A percentile compares a stretch with the other conserved stretches of the same genome.
Evolutionary conservation across 1,139 yeast genomes (phyloP).

Genomic region (Diutina pseudorugosa): DNA sequence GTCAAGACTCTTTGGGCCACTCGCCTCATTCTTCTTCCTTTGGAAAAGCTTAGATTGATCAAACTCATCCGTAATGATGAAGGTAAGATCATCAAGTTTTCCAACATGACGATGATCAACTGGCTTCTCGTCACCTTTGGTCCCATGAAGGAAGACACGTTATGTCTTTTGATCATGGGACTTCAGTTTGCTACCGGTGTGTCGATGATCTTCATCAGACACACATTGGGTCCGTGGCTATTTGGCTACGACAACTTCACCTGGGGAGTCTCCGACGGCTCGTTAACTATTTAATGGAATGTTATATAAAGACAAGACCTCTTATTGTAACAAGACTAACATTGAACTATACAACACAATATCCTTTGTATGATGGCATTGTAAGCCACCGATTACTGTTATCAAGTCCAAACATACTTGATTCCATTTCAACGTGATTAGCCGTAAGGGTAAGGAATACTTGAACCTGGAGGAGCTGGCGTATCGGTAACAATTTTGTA

Average conservation of each 20-base stretch:
- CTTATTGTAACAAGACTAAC: too few relatives aligned
- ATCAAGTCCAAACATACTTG: too few relatives aligned
- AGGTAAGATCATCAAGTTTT: conserved; percentile 34
- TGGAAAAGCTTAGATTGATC: conserved; percentile 24
- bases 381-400: too few relatives aligned
- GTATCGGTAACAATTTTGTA: too few relatives aligned
- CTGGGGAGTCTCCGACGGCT: conserved; percentile 26
- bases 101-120: conserved; percentile 83
- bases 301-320: too few relatives aligned
- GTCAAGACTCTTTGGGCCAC: conserved; percentile 8
- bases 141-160: conserved; percentile 71
- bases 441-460: too few relatives aligned
- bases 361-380: too few relatives aligned
- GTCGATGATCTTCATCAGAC: conserved; percentile 59
- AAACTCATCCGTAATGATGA: conserved; percentile 26
- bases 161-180: conserved; percentile 47
- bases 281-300: background rate
- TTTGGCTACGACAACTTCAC: conserved; percentile 81
- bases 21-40: conserved; percentile 4
- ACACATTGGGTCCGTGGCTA: conserved; percentile 72
- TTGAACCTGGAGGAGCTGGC: too few relatives aligned
- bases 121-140: conserved; percentile 76
- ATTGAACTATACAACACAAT: too few relatives aligned
- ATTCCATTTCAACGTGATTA: too few relatives aligned
- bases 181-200: conserved; percentile 60